Base-by-base conservation (phyloP, 192 early-diverging fungal genomes). In the Geosiphon pyriformis region DNA sequence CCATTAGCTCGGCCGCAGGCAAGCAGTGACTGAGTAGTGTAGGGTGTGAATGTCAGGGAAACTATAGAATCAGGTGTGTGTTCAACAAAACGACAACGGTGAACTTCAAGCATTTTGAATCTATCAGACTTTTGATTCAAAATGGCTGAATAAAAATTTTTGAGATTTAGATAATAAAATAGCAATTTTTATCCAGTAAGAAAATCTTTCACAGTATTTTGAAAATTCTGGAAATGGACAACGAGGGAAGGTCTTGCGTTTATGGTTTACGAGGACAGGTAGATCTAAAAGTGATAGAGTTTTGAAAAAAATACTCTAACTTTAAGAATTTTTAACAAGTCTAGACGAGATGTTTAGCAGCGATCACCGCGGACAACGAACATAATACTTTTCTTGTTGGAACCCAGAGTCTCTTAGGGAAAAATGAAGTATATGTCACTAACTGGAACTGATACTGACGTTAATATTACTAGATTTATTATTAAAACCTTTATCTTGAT, bases 1-100 rank as follows among this genome's bases (percentile, higher is more conserved):
- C 95, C 94, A 72, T 95, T 95, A 26, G 84, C 89, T 54, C 95
- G 78, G 31, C 90, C 95, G 56, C 91, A 90, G 0, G 95, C 95
- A 15, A 95, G 51, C 20, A 81, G 63, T 2, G 74, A 47, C 22
- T 71, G 51, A 2, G 76, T 71, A 18, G 87, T 81, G n/a, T 47
- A 58, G 18, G 92, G 92, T 18, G 89, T 83, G 60, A 91, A 90
- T 55, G 86, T 78, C 56, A 98, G 81, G 22, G 90, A 85, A 71
- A 91, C 91, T 61, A 95, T 90, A 32, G 89, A 87, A 20, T 90
- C 76, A 6, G 95, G 94, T 27, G 85, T 78, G 71, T 92, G 93
- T 67, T 94, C 87, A 15, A 91, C 86, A 73, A 94, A 94, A 73
- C 93, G 86, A 77, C 89, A 89, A 63, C 90, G 77, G 74, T 93